Evolutionary conservation across 1,139 yeast species (phyloP).

Genomic region (Kazachstania sp.): DNA sequence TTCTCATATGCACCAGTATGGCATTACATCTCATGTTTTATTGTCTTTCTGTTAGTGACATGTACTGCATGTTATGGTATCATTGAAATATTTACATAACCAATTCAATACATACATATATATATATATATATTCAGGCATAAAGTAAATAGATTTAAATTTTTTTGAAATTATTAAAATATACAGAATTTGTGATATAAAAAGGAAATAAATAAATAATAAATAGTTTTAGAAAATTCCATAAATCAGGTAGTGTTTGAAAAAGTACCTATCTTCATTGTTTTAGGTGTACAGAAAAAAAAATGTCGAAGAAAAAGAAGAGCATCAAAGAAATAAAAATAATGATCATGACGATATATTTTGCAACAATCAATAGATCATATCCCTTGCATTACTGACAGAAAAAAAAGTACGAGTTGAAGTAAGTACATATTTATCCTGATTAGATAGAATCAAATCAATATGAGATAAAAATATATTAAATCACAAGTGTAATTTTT

Average conservation of each 20-base stretch:
- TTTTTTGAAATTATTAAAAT: background rate
- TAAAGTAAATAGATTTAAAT: background rate
- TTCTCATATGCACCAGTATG: conserved; percentile 34
- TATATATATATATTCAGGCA: background rate
- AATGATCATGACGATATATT: no score
- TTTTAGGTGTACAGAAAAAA: background rate
- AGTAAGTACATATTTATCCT: no score
- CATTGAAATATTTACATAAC: conserved; percentile 22
- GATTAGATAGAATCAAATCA: no score
- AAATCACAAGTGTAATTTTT: no score
- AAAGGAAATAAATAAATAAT: no score
- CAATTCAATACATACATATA: background rate
- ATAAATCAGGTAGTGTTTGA: background rate
- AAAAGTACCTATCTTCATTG: background rate
- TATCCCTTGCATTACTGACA: no score
- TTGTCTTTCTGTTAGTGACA: conserved; percentile 35
- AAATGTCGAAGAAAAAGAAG: no score
- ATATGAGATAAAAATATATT: no score
- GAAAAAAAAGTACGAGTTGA: no score
- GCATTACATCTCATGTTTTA: conserved; percentile 35
- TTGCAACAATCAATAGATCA: no score
- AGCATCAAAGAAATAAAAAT: no score
- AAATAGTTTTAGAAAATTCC: background rate
- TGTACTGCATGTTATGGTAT: conserved; percentile 42
- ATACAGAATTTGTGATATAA: no score